Evolutionary conservation across 129 eudicot species (phyloP), one percentile per base, ranked within the genome.

Genomic region (Pittosporum tobira): DNA sequence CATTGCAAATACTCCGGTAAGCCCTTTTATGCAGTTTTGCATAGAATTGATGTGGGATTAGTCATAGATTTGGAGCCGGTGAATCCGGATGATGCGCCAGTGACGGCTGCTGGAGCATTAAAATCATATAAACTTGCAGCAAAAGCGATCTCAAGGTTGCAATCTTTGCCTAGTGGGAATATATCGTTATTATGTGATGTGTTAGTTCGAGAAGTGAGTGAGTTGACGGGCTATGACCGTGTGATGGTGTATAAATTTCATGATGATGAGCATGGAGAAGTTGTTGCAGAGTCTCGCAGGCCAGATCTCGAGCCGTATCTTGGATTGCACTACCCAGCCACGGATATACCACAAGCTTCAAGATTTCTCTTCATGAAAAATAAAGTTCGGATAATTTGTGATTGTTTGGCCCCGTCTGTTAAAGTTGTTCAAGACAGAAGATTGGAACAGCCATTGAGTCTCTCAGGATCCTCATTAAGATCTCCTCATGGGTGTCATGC

Each of bases 301-400:
- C 74, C 78, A 22, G 89, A 71, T 11, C 68, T 81, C 9, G 96
- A 84, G 26, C 87, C 94, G 11, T 88, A 84, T 81, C 82, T 88
- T 29, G 96, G 96, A 28, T 69, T 88, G 60, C 96, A 88, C 68
- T 88, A 88, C 52, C 96, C 96, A 9, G 89, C 96, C 8, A 88
- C 96, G 1, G 96, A 88, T 76, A 81, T 88, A 48, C 96, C 96
- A 12, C 96, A 88, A 70, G 96, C 96, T 67, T 81, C 96, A 21
- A 76, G 96, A 25, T 88, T 79, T 45, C 90, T 88, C 27, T 88
- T 88, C 73, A 78, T 84, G 84, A 84, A 76, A 58, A 88, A 88
- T 45, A 88, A 84, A 70, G 90, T 88, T 62, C 66, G 96, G 55
- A 78, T 88, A 90, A 88, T 88, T 67, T 84, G 87, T 69, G 96